Evolutionary conservation across 2,329 filamentous ascomycete genomes (phyloP), one percentile per base, ranked within the genome.

Genomic region (Parastagonospora avenae): DNA sequence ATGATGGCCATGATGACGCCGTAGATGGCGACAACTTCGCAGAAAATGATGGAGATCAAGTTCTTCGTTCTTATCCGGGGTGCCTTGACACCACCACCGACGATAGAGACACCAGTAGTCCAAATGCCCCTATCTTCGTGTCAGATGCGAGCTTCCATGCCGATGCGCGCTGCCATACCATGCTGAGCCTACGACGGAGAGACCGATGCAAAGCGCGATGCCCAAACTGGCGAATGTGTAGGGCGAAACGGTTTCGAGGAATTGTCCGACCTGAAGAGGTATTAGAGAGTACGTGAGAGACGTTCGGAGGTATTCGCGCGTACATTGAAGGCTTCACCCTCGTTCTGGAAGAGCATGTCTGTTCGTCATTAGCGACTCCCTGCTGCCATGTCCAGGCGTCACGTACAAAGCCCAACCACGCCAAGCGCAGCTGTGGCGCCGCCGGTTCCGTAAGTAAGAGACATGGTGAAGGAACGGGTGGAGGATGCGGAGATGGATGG

Each of bases 1-100:
- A 99, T 90, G 74, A 99, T 99, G 67, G 92, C 89, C 92, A 99
- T 99, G 79, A 99, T 99, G 77, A 99, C 93, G 68, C 95, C 95
- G 83, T 99, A 99, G 76, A 99, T 99, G 77, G 94, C 94, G 70
- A 99, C 94, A 71, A 99, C 94, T 80, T 99, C 94, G 81, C 94
- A 99, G 80, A 99, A 99, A 79, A 99, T 97, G 77, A 99, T 99
- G 68, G 93, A 97, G 75, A 99, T 97, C 71, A 99, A 79, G 82
- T 99, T 99, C 87, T 99, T 99, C 59, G 94, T 99, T 75, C 94
- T 91, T 78, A 99, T 99, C 67, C 94, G 89, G 32, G 95, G 95
- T 39, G 94, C 93, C 77, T 90, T 93, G 71, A 99, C 94, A 80
- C 94, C 94, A 66, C 91, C 94, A 70, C 95, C 95, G 62, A 99